Evolutionary conservation across 306 rosid genomes (phyloP), one percentile per base, ranked within the genome.

Genomic region (Cucurbita maxima): DNA sequence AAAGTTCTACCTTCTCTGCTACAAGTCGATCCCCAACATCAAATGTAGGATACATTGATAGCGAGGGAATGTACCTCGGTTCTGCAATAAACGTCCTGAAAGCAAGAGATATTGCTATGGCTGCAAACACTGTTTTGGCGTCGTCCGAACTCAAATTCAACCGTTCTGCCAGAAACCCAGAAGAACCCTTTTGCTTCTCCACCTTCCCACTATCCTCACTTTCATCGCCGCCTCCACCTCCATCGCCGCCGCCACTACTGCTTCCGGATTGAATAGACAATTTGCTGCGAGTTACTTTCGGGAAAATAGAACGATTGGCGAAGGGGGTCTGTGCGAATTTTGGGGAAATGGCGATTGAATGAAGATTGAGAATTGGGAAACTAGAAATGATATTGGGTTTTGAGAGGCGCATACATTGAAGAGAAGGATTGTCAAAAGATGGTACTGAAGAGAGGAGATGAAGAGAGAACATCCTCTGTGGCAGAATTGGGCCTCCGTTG

Each of bases 21-120:
- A 94, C 88, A 81, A 94, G 76, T 84, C 97, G 89, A 79, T 94
- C 99, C 76, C 99, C 99, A 78, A 94, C 97, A 88, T 94, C 96
- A 85, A 91, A 91, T 3, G 99, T 94, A 76, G 99, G 99, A 83
- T 89, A 94, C 99, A 94, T 94, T 30, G 99, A 94, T 90, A 94
- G 75, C 37, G 99, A 94, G 76, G 99, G 99, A 88, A 94, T 94
- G 82, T 70, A 94, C 87, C 99, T 87, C 66, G 99, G 99, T 88
- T 94, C 99, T 36, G 99, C 99, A 74, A 94, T 82, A 72, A 91
- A 89, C 4, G 92, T 44, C 60, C 97, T 86, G 79, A 87, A 83
- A 7, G 85, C 91, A 68, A 84, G 79, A 56, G 88, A 81, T 40
- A 87, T 69, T 1, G 86, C 99, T 58, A 94, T 79, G 11, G 97